Evolutionary conservation across 768 basidiomycete species (phyloP).

Genomic region (Hypholoma fasciculare): DNA sequence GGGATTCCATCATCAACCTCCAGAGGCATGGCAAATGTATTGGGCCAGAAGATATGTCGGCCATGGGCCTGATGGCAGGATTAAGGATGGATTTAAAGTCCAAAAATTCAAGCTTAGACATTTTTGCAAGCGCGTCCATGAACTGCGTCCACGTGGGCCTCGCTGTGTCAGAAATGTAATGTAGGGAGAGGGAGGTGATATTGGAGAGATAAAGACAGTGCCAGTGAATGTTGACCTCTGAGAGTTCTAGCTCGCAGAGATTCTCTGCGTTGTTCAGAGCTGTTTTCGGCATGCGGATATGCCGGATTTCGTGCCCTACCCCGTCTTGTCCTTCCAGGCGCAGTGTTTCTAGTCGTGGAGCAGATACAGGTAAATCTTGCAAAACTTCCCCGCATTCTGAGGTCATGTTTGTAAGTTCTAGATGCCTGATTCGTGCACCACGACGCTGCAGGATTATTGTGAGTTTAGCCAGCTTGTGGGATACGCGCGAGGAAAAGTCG

Average conservation of each 20-base stretch:
- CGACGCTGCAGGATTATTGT: background rate
- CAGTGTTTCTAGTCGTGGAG: background rate
- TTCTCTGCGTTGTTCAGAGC: background rate
- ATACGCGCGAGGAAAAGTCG: background rate
- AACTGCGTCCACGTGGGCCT: constrained; percentile 32
- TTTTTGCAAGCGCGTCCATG: constrained; percentile 4
- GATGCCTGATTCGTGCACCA: background rate
- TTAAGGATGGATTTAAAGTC: background rate
- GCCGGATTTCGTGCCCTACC: background rate
- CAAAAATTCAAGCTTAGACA: background rate
- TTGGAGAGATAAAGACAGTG: background rate
- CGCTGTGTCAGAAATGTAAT: constrained; percentile 5
- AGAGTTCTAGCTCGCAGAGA: background rate
- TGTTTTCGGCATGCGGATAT: background rate
- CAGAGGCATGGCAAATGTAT: constrained; percentile 5
- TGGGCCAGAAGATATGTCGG: background rate
- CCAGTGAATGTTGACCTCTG: background rate
- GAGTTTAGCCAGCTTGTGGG: background rate
- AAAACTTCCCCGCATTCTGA: background rate
- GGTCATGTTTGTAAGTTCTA: background rate
- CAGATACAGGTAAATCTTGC: background rate
- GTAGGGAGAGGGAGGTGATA: background rate
- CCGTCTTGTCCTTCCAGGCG: background rate
- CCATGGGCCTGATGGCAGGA: background rate
- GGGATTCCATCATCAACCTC: background rate